Evolutionary conservation across 1,284 basidiomycete genomes (phyloP).

Genomic region (Puccinia novopanici): DNA sequence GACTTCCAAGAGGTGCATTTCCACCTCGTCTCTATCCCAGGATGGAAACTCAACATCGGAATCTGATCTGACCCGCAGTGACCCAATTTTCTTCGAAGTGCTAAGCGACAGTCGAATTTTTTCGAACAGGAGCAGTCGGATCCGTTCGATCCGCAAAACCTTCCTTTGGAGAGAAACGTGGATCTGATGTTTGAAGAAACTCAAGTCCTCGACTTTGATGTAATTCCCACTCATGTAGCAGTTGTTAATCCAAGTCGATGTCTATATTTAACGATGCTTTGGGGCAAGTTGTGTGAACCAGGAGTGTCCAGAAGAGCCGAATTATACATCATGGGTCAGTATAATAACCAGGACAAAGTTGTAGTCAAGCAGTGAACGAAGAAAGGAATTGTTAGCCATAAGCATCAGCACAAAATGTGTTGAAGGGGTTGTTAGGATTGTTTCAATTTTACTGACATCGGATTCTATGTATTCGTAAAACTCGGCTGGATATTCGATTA

Average conservation of each 20-base stretch:
- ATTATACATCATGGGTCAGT: background rate
- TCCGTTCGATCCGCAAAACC: conserved; percentile 31
- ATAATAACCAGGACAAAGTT: background rate
- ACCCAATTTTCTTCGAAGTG: background rate
- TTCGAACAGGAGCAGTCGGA: conserved; percentile 33
- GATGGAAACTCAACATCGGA: background rate
- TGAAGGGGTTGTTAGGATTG: background rate
- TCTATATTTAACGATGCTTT: conserved; percentile 19
- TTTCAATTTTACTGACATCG: background rate
- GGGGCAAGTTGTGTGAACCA: conserved; percentile 2
- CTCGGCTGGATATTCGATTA: conserved; percentile 26
- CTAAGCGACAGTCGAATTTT: conserved; percentile 11
- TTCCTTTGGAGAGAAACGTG: conserved; percentile 27
- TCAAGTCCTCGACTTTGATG: conserved; percentile 40
- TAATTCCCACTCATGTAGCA: conserved; percentile 34
- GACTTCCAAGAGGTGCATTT: conserved; percentile 20
- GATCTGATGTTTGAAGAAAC: conserved; percentile 32
- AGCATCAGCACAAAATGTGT: conserved; percentile 4
- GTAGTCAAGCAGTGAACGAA: background rate
- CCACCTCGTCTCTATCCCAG: conserved; percentile 41
- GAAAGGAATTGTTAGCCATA: background rate
- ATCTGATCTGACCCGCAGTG: background rate
- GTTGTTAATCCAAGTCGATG: conserved; percentile 29
- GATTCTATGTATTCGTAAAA: conserved; percentile 32
- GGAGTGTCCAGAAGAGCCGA: conserved; percentile 14